Base-by-base conservation (phyloP, 73 alveolate species). In the Paramecium primaurelia region DNA sequence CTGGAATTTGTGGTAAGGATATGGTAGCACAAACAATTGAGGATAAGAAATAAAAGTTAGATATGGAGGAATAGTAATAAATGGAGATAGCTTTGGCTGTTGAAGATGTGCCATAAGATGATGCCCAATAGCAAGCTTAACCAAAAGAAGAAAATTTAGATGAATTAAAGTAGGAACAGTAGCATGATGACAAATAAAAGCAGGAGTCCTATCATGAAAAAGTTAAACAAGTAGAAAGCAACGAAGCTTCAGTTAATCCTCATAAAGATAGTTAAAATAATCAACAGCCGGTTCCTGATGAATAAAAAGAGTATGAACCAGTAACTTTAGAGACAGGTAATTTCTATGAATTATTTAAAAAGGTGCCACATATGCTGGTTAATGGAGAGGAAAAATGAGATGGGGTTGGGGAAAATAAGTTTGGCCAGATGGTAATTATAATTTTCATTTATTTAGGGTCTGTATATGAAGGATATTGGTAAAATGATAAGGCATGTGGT, bases 321-420 rank as follows among this genome's bases (percentile, higher is more conserved):
- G 91, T 80, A 49, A 80, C 91, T 18, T 47, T 80, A 18, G 91
- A 80, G 75, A 80, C 91, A 18, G 91, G 91, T 80, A 80, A 44
- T 10, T 1, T 16, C 20, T 20, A 14, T 16, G 32, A 80, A 4
- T 20, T 45, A 80, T 6, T 12, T 45, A 5, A 54, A 18, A 18
- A 80, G 97, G 97, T 28, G 97, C 97, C 12, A 92, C 86, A 14
- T 95, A 95, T 91, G 47, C 92, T 11, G 98, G 98, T 4, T 95
- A 94, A 71, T 92, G 96, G 95, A 54, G 88, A 59, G 94, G 86
- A 7, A 96, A 92, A n/a, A 49, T 58, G 93, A 51, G 96, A 26
- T 90, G 93, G 59, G 96, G 97, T 18, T 44, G 86, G 77, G 98
- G 98, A 8, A 88, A 54, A 34, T 86, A 94, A 32, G 93, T 73